Evolutionary conservation across 176 grass and related monocot species (phyloP), one percentile per base, ranked within the genome.

Genomic region (Eleusine indica): DNA sequence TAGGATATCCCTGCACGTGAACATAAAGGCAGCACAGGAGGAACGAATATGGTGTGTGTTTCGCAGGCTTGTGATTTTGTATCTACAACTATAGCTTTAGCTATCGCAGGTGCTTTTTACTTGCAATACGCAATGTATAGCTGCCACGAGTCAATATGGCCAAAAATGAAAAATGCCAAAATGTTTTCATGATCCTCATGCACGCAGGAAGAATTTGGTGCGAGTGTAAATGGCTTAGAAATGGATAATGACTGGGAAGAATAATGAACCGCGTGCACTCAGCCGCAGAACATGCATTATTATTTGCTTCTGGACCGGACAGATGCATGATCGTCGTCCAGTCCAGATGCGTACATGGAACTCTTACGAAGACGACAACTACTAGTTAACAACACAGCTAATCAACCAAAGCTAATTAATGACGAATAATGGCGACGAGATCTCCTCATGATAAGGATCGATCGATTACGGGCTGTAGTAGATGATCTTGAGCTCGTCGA

Each of bases 401-500:
- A 18, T 54, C 5, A 9, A n/a, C 19, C 56, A n/a, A 22, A 60
- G 56, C 56, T 60, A 22, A 56, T 19, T 16, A 54, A 35, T 35
- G 16, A 13, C 12, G 13, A 12, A 51, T 13, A 3, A 6, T 15
- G 52, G 8, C 51, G 51, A 6, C 15, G 3, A 6, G 52, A 54
- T 18, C 17, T 6, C 14, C 0, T 16, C 51, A 53, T 53, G 54
- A n/a, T n/a, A 6, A 44, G 42, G 9, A 44, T 44, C 42, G 3
- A 44, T 44, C 9, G 42, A 61, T 25, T 3, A 61, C 7, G 3
- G 8, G 1, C 76, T n/a, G 84, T 65, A 90, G 83, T 68, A 90
- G 67, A 90, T 71, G 79, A 90, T 30, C 84, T 90, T 90, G 7
- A 90, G 71, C 88, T 90, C 88, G 68, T 82, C 22, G 40, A 82